These are phyloP conservation scores for Monascus purpureus DNA, from an alignment of 495 filamentous ascomycete species.

Conservation along the genomic window DNA sequence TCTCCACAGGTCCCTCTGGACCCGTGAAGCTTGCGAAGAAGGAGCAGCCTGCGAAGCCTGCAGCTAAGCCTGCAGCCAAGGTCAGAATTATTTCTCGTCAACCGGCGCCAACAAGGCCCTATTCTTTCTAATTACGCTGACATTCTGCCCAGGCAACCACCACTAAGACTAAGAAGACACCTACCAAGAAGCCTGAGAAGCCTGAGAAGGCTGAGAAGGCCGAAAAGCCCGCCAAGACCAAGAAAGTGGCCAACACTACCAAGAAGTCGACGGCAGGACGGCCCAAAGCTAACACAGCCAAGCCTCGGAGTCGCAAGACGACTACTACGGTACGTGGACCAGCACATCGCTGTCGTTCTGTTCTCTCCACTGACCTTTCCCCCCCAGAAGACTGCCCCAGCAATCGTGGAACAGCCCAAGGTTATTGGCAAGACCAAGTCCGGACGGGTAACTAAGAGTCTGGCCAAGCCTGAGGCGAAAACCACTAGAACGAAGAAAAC, in stretches of 20 bases:
- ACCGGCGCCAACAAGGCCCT: constrained; percentile 3
- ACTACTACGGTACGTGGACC: constrained; percentile 24
- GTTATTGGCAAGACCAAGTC: constrained; percentile 79
- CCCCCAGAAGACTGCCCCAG: constrained; percentile 28
- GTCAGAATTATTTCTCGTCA: constrained; percentile 35
- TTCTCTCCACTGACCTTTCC: background rate
- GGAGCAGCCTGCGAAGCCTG: constrained; percentile 40
- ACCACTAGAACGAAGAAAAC: constrained; percentile 47
- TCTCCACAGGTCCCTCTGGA: constrained; percentile 61
- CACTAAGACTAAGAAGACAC: constrained; percentile 11
- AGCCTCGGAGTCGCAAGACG: constrained; percentile 41
- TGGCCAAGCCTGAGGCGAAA: constrained; percentile 45
- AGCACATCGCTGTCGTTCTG: background rate
- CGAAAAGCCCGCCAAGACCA: constrained; percentile 10
- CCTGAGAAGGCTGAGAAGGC: constrained; percentile 9
- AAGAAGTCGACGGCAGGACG: constrained; percentile 22
- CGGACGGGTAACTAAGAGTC: constrained; percentile 74
- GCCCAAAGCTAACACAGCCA: constrained; percentile 41
- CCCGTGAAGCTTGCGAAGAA: constrained; percentile 96
- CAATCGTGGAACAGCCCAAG: constrained; percentile 60
- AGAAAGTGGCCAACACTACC: constrained; percentile 7
- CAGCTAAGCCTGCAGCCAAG: constrained; percentile 22
- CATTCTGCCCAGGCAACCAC: constrained; percentile 14
- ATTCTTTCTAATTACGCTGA: constrained; percentile 35
- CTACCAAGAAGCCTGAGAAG: too few relatives aligned